Base-by-base conservation (phyloP, 2,329 filamentous ascomycete genomes). In the Penicillium polonicum region DNA sequence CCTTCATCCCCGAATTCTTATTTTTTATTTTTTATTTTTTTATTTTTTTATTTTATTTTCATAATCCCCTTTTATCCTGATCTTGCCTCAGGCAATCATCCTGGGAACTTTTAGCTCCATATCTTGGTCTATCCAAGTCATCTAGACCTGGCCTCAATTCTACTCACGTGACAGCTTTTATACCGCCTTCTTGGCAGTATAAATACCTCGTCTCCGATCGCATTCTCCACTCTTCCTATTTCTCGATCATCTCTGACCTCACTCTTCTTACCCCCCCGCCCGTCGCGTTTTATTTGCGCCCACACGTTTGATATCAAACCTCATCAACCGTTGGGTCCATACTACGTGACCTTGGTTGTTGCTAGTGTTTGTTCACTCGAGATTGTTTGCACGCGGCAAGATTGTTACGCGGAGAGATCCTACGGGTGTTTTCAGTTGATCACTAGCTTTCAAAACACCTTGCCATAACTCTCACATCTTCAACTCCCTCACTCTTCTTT, bases 121-220 rank as follows among this genome's bases (percentile, higher is more conserved):
- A 36, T 41, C 33, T 31, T 44, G 52, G n/a, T 36, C 48, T 33
- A 42, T 39, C 38, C 38, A 36, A 44, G 50, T 42, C 41, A 43
- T 56, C 53, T 56, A 56, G 53, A 44, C 53, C 36, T 23, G 36
- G 35, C 39, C 10, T 33, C 50, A 52, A 36, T 31, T 51, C 15
- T 36, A 49, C 52, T 65, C 75, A 78, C 75, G 75, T 77, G 75
- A 77, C 62, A 35, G 10, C 2, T 27, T 42, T 42, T 21, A 58
- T 64, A 67, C 66, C 64, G 68, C 65, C 60, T 65, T 74, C 74
- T 77, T 78, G 75, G 75, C 75, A 69, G 68, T 75, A 77, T 78
- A 77, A 76, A 77, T 69, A 66, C 68, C 52, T 64, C 64, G 61
- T 63, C 66, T 64, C 66, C 64, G 68, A 68, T 74, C 73, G 72